Evolutionary conservation across 2,329 filamentous ascomycete species (phyloP), one percentile per base, ranked within the genome.

Genomic region (Karstenula rhodostoma): DNA sequence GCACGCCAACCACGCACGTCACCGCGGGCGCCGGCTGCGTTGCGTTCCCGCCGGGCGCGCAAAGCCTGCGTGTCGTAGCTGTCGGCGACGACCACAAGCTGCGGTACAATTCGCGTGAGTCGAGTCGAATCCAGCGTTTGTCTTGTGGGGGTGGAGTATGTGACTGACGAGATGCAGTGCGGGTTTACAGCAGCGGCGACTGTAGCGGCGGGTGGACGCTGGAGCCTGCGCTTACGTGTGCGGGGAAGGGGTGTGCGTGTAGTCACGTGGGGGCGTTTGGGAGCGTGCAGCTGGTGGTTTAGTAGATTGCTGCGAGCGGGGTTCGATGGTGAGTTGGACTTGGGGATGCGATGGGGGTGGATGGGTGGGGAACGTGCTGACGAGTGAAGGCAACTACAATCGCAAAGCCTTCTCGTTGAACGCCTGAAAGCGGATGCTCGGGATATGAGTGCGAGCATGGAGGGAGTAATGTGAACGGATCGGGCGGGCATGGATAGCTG

Each of bases 61-160:
- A 51, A n/a, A 47, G 44, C 3, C 42, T 63, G 50, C 23, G 22
- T 19, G 56, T 60, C 7, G 13, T 48, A 19, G 25, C 3, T 17
- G 37, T 49, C 4, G 46, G 57, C 22, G 29, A 3, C 25, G 32
- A n/a, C 35, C n/a, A 32, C 29, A 9, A 6, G 29, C 29, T 63
- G 22, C 49, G 27, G 40, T 63, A 63, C 33, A 60, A 59, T 23
- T 27, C n/a, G 6, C 52, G 61, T 61, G 53, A 57, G 60, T 62
- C 17, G 1, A 5, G 6, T 13, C n/a, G 4, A 15, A 7, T 35
- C 17, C 19, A 1, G 8, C 40, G 27, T n/a, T n/a, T 3, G 29
- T 1, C 27, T 29, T 29, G 4, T 29, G 27, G 27, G 27, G 27
- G 27, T 4, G 27, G 4, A 32, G 32, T 32, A n/a, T 27, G 42